Evolutionary conservation across 768 basidiomycete genomes (phyloP).

Genomic region (Termitomyces sp.): DNA sequence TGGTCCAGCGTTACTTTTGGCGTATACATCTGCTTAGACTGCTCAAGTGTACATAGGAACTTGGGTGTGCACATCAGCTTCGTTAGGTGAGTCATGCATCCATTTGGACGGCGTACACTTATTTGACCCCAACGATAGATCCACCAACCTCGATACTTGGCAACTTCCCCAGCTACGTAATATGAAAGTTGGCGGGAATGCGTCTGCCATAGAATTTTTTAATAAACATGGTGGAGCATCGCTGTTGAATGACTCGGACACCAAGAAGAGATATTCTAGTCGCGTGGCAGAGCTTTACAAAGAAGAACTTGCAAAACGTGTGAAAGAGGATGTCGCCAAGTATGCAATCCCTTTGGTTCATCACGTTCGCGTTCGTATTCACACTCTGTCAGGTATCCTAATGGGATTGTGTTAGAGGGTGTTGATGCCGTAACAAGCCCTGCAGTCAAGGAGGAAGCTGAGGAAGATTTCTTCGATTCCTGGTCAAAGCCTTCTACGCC

Average conservation of each 20-base stretch:
- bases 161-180: conserved; percentile 83
- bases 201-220: conserved; percentile 82
- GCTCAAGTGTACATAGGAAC: conserved; percentile 91
- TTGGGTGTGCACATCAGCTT: conserved; percentile 99
- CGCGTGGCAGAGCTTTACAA: conserved; percentile 85
- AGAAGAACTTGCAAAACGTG: conserved; percentile 79
- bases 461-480: conserved; percentile 95
- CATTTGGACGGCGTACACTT: not conserved
- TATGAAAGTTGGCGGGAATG: conserved; percentile 96
- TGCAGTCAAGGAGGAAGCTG: conserved; percentile 40
- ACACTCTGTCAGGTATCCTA: conserved; percentile 52
- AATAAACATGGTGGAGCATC: conserved; percentile 76
- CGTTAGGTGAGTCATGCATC: conserved; percentile 60
- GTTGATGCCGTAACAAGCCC: conserved; percentile 38
- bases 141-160: conserved; percentile 96
- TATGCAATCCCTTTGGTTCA: conserved; percentile 25
- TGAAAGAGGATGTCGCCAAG: conserved; percentile 69
- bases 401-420: conserved; percentile 81
- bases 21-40: conserved; percentile 96
- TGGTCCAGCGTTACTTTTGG: conserved; percentile 98
- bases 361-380: conserved; percentile 2
- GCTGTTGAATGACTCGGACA: conserved; percentile 65
- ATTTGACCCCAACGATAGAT: conserved; percentile 48
- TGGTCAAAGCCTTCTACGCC: conserved; percentile 85
- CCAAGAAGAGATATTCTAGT: conserved; percentile 87